Conservation (phyloP, 805 yeast genomes). For the Jamesozyma hellenica region DNA sequence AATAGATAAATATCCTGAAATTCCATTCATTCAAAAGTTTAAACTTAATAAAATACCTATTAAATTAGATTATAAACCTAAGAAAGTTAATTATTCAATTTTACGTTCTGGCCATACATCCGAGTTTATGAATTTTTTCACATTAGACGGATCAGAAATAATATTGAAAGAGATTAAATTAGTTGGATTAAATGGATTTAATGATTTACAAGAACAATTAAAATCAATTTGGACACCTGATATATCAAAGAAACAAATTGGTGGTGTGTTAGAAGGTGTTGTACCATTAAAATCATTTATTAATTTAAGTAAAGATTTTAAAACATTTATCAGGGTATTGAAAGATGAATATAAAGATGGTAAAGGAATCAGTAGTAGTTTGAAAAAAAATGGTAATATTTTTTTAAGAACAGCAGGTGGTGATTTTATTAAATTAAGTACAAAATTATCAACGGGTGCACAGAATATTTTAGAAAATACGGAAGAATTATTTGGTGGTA, state of each 20-base stretch:
- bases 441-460: constrained; percentile 78
- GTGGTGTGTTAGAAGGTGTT: constrained; percentile 73
- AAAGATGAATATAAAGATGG: constrained; percentile 59
- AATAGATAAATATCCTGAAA: constrained; percentile 51
- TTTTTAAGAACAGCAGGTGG: constrained; percentile 73
- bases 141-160: constrained; percentile 76
- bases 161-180: constrained; percentile 49
- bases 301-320: constrained; percentile 68
- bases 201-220: constrained; percentile 44
- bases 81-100: constrained; percentile 75
- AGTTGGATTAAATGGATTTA: constrained; percentile 71
- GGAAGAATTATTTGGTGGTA: constrained; percentile 70
- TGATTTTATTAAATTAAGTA: constrained; percentile 73
- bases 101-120: constrained; percentile 73
- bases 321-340: constrained; percentile 64
- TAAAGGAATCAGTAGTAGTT: constrained; percentile 54
- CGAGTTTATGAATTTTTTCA: constrained; percentile 82
- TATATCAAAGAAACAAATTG: constrained; percentile 68
- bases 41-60: constrained; percentile 50
- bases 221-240: constrained; percentile 82
- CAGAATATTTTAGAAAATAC: constrained; percentile 71
- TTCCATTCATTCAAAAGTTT: constrained; percentile 57
- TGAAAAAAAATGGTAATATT: constrained; percentile 63
- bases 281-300: constrained; percentile 73
- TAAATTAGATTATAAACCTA: constrained; percentile 84